A percentile compares a stretch with the other conserved stretches of the same genome.
phyloP scores from a whole-genome alignment of 805 yeast genomes.

The Nakazawaea siamensis region DNA sequence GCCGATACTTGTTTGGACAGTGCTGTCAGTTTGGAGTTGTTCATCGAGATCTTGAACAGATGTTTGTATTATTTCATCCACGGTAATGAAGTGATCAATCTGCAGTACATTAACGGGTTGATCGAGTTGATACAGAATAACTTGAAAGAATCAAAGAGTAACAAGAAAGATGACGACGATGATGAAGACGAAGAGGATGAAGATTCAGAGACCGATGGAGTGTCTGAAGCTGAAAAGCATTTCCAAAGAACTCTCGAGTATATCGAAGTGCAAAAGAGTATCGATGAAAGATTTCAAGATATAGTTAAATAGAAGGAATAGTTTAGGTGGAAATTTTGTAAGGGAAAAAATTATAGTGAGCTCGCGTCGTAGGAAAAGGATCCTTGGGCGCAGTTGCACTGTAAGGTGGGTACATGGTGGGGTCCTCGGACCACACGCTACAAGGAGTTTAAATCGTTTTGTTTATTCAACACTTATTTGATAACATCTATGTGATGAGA shows the following conservation, averaged over 20 bases:
- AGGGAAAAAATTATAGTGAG: no score
- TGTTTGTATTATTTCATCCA: slow-evolving; percentile 81
- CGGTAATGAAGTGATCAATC: slow-evolving; percentile 63
- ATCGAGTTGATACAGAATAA: slow-evolving; percentile 74
- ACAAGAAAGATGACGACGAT: slow-evolving; percentile 13
- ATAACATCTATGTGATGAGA: no score
- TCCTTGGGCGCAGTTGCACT: no score
- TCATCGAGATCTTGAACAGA: slow-evolving; percentile 82
- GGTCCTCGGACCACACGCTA: no score
- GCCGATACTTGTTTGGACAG: slow-evolving; percentile 93
- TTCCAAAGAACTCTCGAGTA: slow-evolving; percentile 69
- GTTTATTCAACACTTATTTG: no score
- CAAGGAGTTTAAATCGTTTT: no score
- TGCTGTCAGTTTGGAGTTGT: slow-evolving; percentile 66
- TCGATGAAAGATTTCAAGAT: slow-evolving; percentile 60
- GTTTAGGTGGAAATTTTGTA: slow-evolving; percentile 98
- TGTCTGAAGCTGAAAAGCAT: slow-evolving; percentile 37
- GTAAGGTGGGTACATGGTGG: no score
- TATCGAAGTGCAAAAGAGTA: slow-evolving; percentile 57
- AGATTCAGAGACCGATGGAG: slow-evolving; percentile 17
- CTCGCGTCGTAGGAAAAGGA: no score
- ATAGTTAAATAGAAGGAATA: slow-evolving; percentile 19
- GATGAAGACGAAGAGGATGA: slow-evolving; percentile 15
- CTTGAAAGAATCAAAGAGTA: slow-evolving; percentile 33
- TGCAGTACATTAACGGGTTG: slow-evolving; percentile 75